Conservation (phyloP, 257 asterid genomes). For the Pogostemon cablin region DNA sequence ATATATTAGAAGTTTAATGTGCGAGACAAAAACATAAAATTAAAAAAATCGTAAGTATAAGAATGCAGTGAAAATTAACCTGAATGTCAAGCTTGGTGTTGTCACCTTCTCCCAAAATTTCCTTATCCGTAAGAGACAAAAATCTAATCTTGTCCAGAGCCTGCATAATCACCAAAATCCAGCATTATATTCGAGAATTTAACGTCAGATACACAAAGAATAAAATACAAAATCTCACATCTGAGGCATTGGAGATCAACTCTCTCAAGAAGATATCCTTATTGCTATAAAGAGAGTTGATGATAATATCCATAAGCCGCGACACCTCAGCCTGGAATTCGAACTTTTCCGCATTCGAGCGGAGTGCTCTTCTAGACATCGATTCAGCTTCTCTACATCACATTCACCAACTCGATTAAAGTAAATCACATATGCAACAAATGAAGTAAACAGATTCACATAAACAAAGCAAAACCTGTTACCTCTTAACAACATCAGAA, state of each 20-base stretch:
- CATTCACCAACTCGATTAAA: constrained; percentile 29
- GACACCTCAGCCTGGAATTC: constrained; percentile 99
- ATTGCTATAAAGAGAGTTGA: constrained; percentile 96
- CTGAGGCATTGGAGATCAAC: constrained; percentile 96
- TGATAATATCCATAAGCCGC: constrained; percentile 91
- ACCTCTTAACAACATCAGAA: constrained; percentile 89
- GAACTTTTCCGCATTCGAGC: constrained; percentile 82
- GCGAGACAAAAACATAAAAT: neutral
- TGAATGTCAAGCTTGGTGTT: constrained; percentile 87
- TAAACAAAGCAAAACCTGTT: neutral
- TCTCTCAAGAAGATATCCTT: constrained; percentile 96
- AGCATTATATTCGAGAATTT: constrained; percentile 3
- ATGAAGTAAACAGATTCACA: neutral
- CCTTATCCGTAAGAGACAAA: constrained; percentile 90
- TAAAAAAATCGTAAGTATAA: neutral
- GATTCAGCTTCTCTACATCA: constrained; percentile 82
- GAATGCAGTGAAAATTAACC: constrained; percentile 44
- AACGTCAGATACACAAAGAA: neutral
- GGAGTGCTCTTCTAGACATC: constrained; percentile 70
- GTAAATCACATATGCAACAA: neutral
- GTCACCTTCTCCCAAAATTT: constrained; percentile 92
- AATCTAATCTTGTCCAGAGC: constrained; percentile 94
- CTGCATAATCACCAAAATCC: constrained; percentile 39
- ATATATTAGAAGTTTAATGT: neutral
- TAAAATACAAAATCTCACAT: constrained; percentile 52